Conservation (phyloP, 768 basidiomycete genomes). For the Nidularia pulvinata region DNA sequence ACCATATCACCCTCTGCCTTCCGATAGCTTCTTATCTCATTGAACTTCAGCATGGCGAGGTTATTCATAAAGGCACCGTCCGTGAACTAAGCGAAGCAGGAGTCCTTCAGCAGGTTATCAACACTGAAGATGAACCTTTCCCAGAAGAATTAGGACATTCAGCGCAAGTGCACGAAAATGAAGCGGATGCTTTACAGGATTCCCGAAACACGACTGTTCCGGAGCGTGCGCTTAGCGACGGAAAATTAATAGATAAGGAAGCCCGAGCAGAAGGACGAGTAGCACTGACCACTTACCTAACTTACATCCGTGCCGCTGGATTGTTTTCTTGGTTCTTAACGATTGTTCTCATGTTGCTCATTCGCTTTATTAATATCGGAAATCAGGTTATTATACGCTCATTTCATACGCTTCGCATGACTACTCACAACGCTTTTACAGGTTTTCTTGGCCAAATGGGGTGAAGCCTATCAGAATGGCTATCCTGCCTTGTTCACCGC, state of each 20-base stretch:
- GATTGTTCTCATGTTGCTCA: constrained; percentile 48
- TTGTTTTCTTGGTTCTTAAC: constrained; percentile 53
- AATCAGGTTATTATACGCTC: constrained; percentile 43
- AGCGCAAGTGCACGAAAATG: no score
- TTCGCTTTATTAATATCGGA: constrained; percentile 52
- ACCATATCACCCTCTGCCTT: constrained; percentile 75
- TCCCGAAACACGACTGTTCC: no score
- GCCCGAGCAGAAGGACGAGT: constrained; percentile 68
- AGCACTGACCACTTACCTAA: constrained; percentile 55
- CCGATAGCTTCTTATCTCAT: constrained; percentile 70
- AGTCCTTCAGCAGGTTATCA: constrained; percentile 41
- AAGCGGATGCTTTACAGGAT: no score
- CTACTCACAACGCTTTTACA: constrained; percentile 15
- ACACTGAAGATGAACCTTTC: constrained; percentile 41
- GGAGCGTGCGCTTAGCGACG: constrained; percentile 18
- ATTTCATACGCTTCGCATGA: constrained; percentile 1
- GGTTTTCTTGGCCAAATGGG: constrained; percentile 71
- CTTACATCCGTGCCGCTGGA: constrained; percentile 65
- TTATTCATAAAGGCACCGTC: constrained; percentile 52
- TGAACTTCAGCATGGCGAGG: constrained; percentile 48
- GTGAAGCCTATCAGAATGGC: constrained; percentile 57
- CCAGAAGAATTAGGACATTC: not conserved
- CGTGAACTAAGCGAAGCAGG: constrained; percentile 42
- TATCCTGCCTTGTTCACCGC: constrained; percentile 8
- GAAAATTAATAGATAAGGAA: constrained; percentile 65